Base-by-base conservation (phyloP, 2,329 filamentous ascomycete species). In the Calonectria pauciramosa region DNA sequence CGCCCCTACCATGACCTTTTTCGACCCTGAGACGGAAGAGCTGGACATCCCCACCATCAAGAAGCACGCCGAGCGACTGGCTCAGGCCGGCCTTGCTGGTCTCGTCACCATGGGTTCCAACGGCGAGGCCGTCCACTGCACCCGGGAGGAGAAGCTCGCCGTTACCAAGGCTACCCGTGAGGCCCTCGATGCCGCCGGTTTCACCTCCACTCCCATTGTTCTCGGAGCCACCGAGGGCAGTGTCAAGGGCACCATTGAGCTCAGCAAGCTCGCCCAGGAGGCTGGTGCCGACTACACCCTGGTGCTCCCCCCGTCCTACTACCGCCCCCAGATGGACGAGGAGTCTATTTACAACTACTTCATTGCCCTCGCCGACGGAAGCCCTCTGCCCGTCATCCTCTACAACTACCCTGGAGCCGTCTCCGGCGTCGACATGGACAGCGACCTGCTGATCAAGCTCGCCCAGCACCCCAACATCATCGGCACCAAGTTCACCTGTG, bases 351-450 rank as follows among this genome's bases (percentile, higher is more conserved):
- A 93, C 82, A 90, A 93, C 79, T 96, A 94, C 87, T 96, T 93
- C 87, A 90, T 88, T 70, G 89, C 90, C 71, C 94, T 98, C 7
- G 95, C 95, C 63, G 94, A 96, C 84, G 89, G 85, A 49, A 94
- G 93, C 66, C 93, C 94, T 7, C 86, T 97, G 11, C 94, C 95
- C n/a, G 84, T 98, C 70, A 91, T 97, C 77, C 88, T 98, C 63
- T 98, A 98, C 91, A 98, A 97, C 88, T 98, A 97, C 87, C 95
- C 95, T 0, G 95, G 95, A 67, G 95, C 95, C 65, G 95, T 97
- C 8, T 91, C 94, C 8, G 95, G 95, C 66, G 94, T 97, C 82
- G 95, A 98, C 85, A 94, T 98, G 91, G 95, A 97, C 88, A 96
- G 94, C 73, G 95, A 98, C 83, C 90, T 96, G 74, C 91, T 98